Evolutionary conservation across 225 moss, liverwort and hornwort genomes (phyloP).

Genomic region (Climacium dendroides): DNA sequence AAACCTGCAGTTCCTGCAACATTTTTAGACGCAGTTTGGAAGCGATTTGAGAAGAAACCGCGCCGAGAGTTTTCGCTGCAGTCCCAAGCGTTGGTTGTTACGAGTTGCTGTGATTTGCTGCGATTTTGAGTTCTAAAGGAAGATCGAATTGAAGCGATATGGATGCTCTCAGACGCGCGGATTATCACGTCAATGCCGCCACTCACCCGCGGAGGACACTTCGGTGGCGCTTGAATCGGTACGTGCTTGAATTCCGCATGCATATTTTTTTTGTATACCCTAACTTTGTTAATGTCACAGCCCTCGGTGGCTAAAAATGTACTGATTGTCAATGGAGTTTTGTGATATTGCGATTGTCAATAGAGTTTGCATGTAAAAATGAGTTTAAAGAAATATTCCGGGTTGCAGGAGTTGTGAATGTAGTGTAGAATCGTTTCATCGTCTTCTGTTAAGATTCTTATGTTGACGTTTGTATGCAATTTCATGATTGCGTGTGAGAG

Average conservation of each 20-base stretch:
- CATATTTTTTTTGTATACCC: background rate
- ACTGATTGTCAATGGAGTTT: background rate
- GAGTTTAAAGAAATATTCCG: background rate
- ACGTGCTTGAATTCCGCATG: background rate
- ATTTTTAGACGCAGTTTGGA: background rate
- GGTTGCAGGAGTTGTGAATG: background rate
- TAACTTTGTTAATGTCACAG: background rate
- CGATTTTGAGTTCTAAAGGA: background rate
- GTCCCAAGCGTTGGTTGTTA: background rate
- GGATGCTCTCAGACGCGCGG: constrained; percentile 37
- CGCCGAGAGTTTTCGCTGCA: background rate
- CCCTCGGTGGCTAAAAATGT: background rate
- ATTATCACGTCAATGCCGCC: constrained; percentile 25
- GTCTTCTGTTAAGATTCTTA: background rate
- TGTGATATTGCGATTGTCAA: background rate
- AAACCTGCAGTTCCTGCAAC: background rate
- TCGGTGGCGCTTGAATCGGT: constrained; percentile 44
- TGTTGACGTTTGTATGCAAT: background rate
- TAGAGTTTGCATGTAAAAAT: no score
- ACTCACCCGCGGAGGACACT: constrained; percentile 32
- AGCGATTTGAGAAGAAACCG: background rate
- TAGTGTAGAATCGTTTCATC: background rate
- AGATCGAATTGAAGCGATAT: background rate
- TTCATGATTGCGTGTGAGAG: no score
- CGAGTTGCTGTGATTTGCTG: background rate